phyloP scores from a whole-genome alignment of 768 basidiomycete species.

The Lepiota subincarnata region DNA sequence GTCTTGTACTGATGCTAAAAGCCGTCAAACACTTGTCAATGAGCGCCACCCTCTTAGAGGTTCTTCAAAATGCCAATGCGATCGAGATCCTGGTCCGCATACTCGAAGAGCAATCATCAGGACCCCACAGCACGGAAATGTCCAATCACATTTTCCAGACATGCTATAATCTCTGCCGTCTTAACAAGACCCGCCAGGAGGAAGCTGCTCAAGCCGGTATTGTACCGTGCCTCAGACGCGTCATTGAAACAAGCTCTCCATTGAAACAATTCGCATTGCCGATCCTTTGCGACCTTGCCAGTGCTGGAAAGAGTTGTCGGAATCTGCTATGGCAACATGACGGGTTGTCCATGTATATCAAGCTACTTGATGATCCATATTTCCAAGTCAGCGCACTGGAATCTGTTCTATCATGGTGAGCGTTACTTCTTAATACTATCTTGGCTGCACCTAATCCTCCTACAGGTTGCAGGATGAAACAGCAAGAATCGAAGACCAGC shows the following conservation, averaged over 20 bases:
- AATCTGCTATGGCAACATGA: slow-evolving; percentile 91
- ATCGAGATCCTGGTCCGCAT: slow-evolving; percentile 88
- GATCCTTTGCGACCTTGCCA: slow-evolving; percentile 93
- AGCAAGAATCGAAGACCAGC: slow-evolving; percentile 85
- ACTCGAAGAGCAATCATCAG: slow-evolving; percentile 74
- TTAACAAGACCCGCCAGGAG: slow-evolving; percentile 93
- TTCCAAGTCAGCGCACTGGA: slow-evolving; percentile 93
- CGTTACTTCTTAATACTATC: not conserved
- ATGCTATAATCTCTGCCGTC: slow-evolving; percentile 91
- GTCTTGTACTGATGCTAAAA: slow-evolving; percentile 86
- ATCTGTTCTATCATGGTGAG: slow-evolving; percentile 84
- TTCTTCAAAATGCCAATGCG: slow-evolving; percentile 93
- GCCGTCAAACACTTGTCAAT: slow-evolving; percentile 96
- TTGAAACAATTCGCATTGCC: slow-evolving; percentile 97
- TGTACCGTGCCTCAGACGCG: slow-evolving; percentile 84
- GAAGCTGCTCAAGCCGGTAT: slow-evolving; percentile 96
- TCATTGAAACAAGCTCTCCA: slow-evolving; percentile 85
- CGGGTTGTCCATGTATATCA: slow-evolving; percentile 78
- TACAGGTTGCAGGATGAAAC: slow-evolving; percentile 92
- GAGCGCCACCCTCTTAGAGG: slow-evolving; percentile 84
- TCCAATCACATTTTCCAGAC: slow-evolving; percentile 97
- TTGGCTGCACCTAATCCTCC: not conserved
- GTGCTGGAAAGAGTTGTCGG: slow-evolving; percentile 90
- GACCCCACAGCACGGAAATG: slow-evolving; percentile 89
- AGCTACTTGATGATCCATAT: slow-evolving; percentile 78